Evolutionary conservation across 1,284 basidiomycete genomes (phyloP).

Genomic region (Ceratobasidium sp.): DNA sequence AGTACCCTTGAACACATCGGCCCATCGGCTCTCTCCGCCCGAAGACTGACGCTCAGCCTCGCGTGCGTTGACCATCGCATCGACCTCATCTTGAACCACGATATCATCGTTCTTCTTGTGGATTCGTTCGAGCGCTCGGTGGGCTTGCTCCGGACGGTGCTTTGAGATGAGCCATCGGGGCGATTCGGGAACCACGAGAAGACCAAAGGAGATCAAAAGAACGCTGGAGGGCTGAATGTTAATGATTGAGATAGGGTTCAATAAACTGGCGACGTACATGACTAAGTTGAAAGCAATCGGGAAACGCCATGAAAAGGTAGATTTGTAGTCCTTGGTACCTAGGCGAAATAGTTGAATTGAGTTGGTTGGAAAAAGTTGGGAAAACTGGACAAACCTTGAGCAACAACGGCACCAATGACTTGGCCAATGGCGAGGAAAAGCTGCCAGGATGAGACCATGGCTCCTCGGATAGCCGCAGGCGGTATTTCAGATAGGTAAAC

Average conservation of each 20-base stretch:
- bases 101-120: slow-evolving; percentile 52
- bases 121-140: slow-evolving; percentile 50
- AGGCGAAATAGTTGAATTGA: not conserved
- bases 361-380: not conserved
- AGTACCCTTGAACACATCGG: slow-evolving; percentile 48
- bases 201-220: slow-evolving; percentile 51
- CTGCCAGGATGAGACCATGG: slow-evolving; percentile 53
- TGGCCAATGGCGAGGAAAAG: slow-evolving; percentile 55
- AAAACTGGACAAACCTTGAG: slow-evolving; percentile 47
- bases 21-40: slow-evolving; percentile 51
- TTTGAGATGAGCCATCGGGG: slow-evolving; percentile 51
- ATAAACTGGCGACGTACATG: slow-evolving; percentile 52
- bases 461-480: slow-evolving; percentile 53
- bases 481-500: slow-evolving; percentile 56
- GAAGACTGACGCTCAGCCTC: slow-evolving; percentile 51
- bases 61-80: slow-evolving; percentile 51
- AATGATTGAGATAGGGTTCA: slow-evolving; percentile 37
- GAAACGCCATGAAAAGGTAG: slow-evolving; percentile 50
- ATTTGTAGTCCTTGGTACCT: slow-evolving; percentile 42
- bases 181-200: slow-evolving; percentile 43
- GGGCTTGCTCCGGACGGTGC: slow-evolving; percentile 47
- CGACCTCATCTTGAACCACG: slow-evolving; percentile 50
- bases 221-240: slow-evolving; percentile 41
- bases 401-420: slow-evolving; percentile 54
- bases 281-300: slow-evolving; percentile 55